Evolutionary conservation across 2,329 filamentous ascomycete genomes (phyloP).

Genomic region (Fusarium circinatum): DNA sequence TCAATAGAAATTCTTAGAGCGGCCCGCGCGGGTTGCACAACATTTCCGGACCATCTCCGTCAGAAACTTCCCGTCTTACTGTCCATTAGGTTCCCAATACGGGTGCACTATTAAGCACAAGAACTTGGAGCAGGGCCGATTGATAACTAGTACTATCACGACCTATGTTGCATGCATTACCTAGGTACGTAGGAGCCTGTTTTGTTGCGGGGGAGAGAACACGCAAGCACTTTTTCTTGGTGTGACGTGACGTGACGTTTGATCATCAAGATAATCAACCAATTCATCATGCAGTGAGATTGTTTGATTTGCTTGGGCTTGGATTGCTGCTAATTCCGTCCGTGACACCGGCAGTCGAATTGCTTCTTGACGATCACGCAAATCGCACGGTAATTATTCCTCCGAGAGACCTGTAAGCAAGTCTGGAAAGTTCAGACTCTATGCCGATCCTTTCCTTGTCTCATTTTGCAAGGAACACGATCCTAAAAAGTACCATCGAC

Average conservation of each 20-base stretch:
- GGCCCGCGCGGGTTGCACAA: neutral
- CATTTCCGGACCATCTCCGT: conserved; percentile 33
- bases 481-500: neutral
- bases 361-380: conserved; percentile 20
- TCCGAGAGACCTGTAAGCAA: conserved; percentile 15
- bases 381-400: conserved; percentile 21
- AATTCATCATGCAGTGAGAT: neutral
- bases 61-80: conserved; percentile 31
- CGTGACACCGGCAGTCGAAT: conserved; percentile 21
- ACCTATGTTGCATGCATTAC: conserved; percentile 1
- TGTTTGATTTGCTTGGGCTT: neutral
- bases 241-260: conserved; percentile 5
- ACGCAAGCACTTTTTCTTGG: neutral
- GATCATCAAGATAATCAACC: conserved; percentile 37
- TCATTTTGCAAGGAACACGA: neutral
- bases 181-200: neutral
- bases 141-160: conserved; percentile 11
- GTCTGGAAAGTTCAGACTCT: neutral
- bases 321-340: neutral
- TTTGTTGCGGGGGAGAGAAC: conserved; percentile 6
- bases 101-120: conserved; percentile 19
- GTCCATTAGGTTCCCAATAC: conserved; percentile 17
- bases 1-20: neutral
- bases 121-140: conserved; percentile 30
- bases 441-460: conserved; percentile 21